A percentile compares a stretch with the other conserved stretches of the same genome.
phyloP scores from a whole-genome alignment of 352 stramenopile species.

The Pythium pectinolyticum region DNA sequence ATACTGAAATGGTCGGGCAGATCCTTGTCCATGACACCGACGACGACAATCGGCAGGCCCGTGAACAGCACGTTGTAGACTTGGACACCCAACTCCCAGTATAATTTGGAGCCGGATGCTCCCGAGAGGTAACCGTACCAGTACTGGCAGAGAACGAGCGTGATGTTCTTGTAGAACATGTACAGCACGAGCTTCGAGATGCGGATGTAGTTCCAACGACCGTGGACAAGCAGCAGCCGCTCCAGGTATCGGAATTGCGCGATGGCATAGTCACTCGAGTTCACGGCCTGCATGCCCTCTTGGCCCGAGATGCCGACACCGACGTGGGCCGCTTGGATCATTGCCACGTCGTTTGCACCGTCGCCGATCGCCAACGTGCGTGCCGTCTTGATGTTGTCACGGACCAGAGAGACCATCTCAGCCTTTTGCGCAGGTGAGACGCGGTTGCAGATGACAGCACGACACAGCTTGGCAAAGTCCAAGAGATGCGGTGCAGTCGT shows the following conservation, averaged over 20 bases:
- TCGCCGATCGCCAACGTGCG: conserved; percentile 90
- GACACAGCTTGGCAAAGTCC: conserved; percentile 76
- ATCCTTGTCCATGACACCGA: conserved; percentile 85
- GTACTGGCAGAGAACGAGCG: conserved; percentile 88
- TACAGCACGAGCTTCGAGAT: conserved; percentile 91
- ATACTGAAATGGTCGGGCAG: conserved; percentile 71
- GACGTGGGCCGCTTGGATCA: conserved; percentile 94
- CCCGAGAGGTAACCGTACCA: conserved; percentile 92
- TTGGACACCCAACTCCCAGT: conserved; percentile 84
- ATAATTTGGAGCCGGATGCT: conserved; percentile 88
- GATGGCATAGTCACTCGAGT: conserved; percentile 89
- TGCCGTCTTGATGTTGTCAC: conserved; percentile 52
- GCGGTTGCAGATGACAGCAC: conserved; percentile 83
- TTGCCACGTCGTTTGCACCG: conserved; percentile 93
- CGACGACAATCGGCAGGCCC: conserved; percentile 88
- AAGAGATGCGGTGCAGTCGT: conserved; percentile 39
- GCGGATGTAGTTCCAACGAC: conserved; percentile 90
- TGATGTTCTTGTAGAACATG: conserved; percentile 96
- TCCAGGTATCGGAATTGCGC: conserved; percentile 90
- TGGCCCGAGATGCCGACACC: conserved; percentile 93
- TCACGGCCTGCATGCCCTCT: conserved; percentile 94
- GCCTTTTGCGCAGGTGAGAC: conserved; percentile 86
- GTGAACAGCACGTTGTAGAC: conserved; percentile 96
- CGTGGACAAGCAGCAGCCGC: conserved; percentile 90
- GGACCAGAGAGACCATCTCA: conserved; percentile 74